Base-by-base conservation (phyloP, 495 filamentous ascomycete genomes). In the Rhypophila decipiens region DNA sequence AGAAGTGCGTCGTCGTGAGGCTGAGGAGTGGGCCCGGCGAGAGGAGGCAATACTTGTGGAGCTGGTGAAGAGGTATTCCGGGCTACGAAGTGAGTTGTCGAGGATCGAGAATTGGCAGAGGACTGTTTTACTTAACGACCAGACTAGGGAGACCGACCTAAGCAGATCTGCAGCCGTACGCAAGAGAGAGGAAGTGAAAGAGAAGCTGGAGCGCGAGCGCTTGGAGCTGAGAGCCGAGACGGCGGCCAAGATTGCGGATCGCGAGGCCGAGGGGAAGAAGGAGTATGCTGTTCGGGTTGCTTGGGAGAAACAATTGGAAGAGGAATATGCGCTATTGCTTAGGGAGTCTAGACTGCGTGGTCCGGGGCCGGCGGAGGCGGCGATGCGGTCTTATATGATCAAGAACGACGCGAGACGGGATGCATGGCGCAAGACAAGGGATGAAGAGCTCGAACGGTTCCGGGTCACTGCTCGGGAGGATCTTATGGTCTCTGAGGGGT, bases 301-400 rank as follows among this genome's bases (percentile, higher is more conserved):
- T 1, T 48, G 54, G 39, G 64, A 70, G 50, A 43, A 47, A 12
- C 46, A 38, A 7, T 51, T 69, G 15, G 67, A 68, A 51, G 55
- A 63, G 2, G 53, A 61, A 44, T 72, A 72, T 43, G 43, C 49
- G 1, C 31, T 20, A 2, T 42, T 50, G 20, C 52, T 68, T 23
- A 39, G 39, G 24, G 24, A n/a, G 15, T 67, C 60, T 31, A 70
- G 63, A 61, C 43, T 29, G 24, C 29, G 39, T 4, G 59, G 56
- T 31, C n/a, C 23, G 18, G 57, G 53, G 10, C 51, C 58, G 19
- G 52, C 63, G 2, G 36, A 31, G 18, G 46, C 43, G 17, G 52
- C 49, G 11, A 34, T 59, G 20, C 47, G 45, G 24, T 51, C 37
- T 11, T 56, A 63, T 36, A 59, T 67, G 56, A 44, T 27, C 9